A percentile compares a stretch with the other conserved stretches of the same genome.
Conservation (phyloP, 768 basidiomycete genomes). For the Mycena metata region DNA sequence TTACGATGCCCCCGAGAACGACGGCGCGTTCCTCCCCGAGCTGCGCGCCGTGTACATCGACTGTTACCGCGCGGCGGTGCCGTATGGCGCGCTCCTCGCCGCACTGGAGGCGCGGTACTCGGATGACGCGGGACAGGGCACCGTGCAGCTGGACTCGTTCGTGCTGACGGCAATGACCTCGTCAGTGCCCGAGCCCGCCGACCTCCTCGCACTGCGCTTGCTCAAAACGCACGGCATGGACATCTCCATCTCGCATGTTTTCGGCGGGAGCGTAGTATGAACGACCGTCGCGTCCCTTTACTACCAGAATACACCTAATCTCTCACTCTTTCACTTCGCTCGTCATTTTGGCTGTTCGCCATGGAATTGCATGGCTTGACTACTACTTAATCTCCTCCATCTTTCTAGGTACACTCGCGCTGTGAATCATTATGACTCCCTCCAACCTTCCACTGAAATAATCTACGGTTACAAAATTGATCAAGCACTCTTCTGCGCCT, state of each 20-base stretch:
- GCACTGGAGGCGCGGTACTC: conserved; percentile 14
- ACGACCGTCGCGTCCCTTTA: no score
- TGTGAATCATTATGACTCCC: no score
- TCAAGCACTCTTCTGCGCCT: no score
- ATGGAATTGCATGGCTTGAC: no score
- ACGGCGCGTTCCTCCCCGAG: conserved; percentile 2
- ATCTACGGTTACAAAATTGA: no score
- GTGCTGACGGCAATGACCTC: not conserved
- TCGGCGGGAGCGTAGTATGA: conserved; percentile 8
- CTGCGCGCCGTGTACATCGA: conserved; percentile 10
- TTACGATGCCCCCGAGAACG: not conserved
- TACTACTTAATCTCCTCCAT: no score
- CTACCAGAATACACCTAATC: no score
- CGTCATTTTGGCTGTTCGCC: no score
- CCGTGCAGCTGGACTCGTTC: conserved; percentile 1
- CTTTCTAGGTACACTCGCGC: no score
- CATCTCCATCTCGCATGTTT: not conserved
- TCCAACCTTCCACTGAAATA: no score
- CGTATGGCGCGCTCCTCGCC: not conserved
- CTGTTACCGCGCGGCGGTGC: conserved; percentile 4
- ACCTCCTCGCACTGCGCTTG: not conserved
- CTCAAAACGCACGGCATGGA: conserved; percentile 13
- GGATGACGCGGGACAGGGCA: not conserved
- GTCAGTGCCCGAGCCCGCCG: not conserved
- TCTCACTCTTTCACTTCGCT: no score